Evolutionary conservation across 2,329 filamentous ascomycete species (phyloP).

Genomic region (Pseudogymnoascus sp.): DNA sequence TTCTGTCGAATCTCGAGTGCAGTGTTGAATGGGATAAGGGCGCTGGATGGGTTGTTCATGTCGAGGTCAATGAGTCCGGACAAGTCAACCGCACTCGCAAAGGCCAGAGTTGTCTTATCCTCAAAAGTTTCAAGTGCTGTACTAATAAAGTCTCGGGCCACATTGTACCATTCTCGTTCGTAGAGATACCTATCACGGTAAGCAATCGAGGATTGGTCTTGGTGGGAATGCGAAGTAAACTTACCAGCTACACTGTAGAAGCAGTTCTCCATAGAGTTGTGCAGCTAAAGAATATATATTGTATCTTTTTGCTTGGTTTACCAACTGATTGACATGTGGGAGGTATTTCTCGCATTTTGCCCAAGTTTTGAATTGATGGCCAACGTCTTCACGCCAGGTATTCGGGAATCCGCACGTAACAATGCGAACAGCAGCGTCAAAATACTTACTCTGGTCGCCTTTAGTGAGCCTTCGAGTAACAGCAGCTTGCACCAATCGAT

Average conservation of each 20-base stretch:
- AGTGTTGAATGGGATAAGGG: constrained; percentile 21
- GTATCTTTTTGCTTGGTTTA: constrained; percentile 19
- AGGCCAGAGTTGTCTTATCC: constrained; percentile 22
- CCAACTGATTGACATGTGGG: constrained; percentile 26
- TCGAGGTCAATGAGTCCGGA: constrained; percentile 29
- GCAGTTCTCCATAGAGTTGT: constrained; percentile 22
- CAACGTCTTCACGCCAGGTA: constrained; percentile 22
- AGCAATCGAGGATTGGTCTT: neutral
- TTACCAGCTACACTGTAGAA: constrained; percentile 25
- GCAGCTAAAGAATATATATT: constrained; percentile 13
- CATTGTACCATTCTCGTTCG: constrained; percentile 26
- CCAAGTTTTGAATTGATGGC: constrained; percentile 26
- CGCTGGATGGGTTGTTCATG: constrained; percentile 20
- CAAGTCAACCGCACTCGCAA: constrained; percentile 28
- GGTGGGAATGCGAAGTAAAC: neutral
- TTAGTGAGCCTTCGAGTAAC: constrained; percentile 16
- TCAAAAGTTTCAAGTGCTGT: constrained; percentile 23
- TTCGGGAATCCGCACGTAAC: constrained; percentile 26
- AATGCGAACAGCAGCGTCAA: constrained; percentile 21
- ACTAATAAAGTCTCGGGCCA: constrained; percentile 22
- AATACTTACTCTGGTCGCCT: constrained; percentile 17
- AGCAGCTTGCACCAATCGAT: constrained; percentile 22
- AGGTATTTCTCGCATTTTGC: constrained; percentile 25
- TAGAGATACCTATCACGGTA: constrained; percentile 27
- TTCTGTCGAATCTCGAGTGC: constrained; percentile 23